phyloP scores from a whole-genome alignment of 2,329 filamentous ascomycete genomes.

The Tolypocladium ophioglossoides region DNA sequence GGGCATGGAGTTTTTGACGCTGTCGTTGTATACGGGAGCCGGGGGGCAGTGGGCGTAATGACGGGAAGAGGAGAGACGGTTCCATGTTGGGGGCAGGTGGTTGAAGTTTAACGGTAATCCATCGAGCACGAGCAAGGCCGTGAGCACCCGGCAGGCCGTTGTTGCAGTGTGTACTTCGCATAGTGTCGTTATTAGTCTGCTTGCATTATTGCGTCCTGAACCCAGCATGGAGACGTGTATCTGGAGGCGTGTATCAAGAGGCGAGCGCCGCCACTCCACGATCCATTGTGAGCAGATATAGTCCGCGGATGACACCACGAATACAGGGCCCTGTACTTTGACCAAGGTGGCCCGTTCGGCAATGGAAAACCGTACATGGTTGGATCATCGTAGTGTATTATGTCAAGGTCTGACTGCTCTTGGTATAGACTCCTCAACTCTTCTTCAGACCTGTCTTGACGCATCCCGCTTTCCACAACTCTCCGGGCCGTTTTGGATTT shows the following conservation, averaged over 20 bases:
- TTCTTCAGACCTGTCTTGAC: background rate
- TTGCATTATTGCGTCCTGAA: too few relatives aligned
- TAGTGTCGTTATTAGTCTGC: too few relatives aligned
- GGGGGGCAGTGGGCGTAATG: background rate
- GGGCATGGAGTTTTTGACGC: background rate
- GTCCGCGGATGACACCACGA: background rate
- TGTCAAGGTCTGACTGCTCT: constrained; percentile 20
- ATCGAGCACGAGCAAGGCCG: too few relatives aligned
- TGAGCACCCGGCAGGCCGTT: too few relatives aligned
- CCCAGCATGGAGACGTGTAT: too few relatives aligned
- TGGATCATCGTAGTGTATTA: constrained; percentile 28
- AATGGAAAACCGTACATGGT: constrained; percentile 2
- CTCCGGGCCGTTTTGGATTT: constrained; percentile 6
- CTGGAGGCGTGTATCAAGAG: too few relatives aligned
- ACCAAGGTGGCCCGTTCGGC: background rate
- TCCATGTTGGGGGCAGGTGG: too few relatives aligned
- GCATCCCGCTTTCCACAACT: constrained; percentile 7
- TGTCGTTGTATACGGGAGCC: background rate
- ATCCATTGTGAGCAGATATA: background rate
- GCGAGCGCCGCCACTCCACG: background rate
- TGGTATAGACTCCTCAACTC: constrained; percentile 14
- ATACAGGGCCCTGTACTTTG: background rate
- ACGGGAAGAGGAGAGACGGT: background rate
- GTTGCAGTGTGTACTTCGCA: too few relatives aligned
- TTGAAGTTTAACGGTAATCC: too few relatives aligned